These are phyloP conservation scores for Fusarium algeriense DNA, from an alignment of 2,329 filamentous ascomycete genomes.

Conservation along the genomic window DNA sequence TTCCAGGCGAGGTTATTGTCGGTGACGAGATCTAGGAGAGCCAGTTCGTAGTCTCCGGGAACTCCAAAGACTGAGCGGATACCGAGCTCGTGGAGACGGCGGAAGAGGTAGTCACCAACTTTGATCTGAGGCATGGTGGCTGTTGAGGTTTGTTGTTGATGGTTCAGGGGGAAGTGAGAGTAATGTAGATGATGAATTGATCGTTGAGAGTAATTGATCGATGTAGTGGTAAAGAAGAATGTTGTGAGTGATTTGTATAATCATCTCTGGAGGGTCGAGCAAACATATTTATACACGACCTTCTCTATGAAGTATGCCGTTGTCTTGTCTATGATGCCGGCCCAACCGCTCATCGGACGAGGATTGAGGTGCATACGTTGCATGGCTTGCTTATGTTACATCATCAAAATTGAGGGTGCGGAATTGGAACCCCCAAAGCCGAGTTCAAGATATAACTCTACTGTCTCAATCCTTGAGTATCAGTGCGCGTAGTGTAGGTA, in stretches of 20 bases:
- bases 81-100: not conserved
- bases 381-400: not conserved
- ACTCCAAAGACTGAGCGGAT: constrained; percentile 2
- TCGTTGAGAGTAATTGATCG: not conserved
- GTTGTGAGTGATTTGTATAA: not conserved
- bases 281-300: not conserved
- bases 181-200: too few relatives aligned
- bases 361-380: not conserved
- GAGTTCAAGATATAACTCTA: not conserved
- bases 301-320: not conserved
- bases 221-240: not conserved
- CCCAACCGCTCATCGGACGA: not conserved
- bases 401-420: not conserved
- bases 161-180: not conserved
- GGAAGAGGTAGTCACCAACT: constrained; percentile 12
- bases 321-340: not conserved
- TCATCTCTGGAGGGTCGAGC: not conserved
- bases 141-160: not conserved
- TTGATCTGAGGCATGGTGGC: not conserved
- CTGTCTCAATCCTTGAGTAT: too few relatives aligned
- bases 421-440: not conserved
- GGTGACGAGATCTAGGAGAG: constrained; percentile 1
- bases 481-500: not conserved
- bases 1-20: constrained; percentile 5
- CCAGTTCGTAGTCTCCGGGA: constrained; percentile 4